phyloP scores from a whole-genome alignment of 768 basidiomycete species.

The Tylopilus sp. region DNA sequence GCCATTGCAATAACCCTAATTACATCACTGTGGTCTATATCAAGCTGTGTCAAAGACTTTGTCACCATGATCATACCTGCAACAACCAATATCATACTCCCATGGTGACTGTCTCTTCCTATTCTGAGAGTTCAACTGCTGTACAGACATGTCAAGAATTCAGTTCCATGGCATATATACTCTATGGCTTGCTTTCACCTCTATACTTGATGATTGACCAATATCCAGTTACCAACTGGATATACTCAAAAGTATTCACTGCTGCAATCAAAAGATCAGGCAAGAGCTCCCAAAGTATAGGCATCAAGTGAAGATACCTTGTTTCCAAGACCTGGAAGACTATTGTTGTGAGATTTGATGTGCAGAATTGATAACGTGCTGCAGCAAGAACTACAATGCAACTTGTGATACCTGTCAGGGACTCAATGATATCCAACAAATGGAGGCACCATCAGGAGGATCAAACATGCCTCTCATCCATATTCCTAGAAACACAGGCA shows the following conservation, averaged over 20 bases:
- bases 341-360: conserved; percentile 43
- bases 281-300: conserved; percentile 53
- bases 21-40: conserved; percentile 48
- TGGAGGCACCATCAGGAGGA: conserved; percentile 21
- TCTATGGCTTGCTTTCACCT: neutral
- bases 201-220: neutral
- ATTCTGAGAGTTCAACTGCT: conserved; percentile 46
- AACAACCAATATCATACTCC: conserved; percentile 43
- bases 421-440: conserved; percentile 1
- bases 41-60: conserved; percentile 49
- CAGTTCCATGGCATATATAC: conserved; percentile 48
- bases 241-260: conserved; percentile 37
- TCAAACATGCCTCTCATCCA: conserved; percentile 40
- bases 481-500: conserved; percentile 54
- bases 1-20: conserved; percentile 57
- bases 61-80: conserved; percentile 58
- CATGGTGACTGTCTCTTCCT: conserved; percentile 51
- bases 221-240: conserved; percentile 44
- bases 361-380: conserved; percentile 46
- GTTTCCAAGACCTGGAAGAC: conserved; percentile 41
- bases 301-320: conserved; percentile 48
- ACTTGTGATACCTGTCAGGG: conserved; percentile 49
- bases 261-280: conserved; percentile 41
- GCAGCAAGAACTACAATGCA: conserved; percentile 47
- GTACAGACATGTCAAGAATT: conserved; percentile 49